phyloP scores from a whole-genome alignment of 495 filamentous ascomycete genomes.

The Saxophila tyrrhenica region DNA sequence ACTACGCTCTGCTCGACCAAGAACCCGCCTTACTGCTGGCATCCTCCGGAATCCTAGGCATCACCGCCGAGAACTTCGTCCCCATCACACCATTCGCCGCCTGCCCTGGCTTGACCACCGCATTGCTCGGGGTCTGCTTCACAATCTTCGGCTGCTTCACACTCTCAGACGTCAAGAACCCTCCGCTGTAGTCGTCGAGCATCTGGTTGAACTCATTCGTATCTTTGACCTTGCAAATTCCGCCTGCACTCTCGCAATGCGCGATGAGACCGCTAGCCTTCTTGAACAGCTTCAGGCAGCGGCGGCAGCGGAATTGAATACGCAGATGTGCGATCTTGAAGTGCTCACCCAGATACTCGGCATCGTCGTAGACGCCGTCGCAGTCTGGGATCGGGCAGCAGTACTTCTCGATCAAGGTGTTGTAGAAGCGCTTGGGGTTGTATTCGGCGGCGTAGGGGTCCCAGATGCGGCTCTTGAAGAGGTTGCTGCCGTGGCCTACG shows the following conservation, averaged over 20 bases:
- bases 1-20: too few species aligned
- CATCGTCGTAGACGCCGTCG: constrained; percentile 22
- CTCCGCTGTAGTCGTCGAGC: constrained; percentile 39
- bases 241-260: constrained; percentile 38
- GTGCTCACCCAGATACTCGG: constrained; percentile 14
- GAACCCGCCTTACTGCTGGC: too few species aligned
- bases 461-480: constrained; percentile 26
- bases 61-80: constrained; percentile 1
- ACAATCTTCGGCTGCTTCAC: constrained; percentile 2
- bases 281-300: constrained; percentile 37
- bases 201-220: constrained; percentile 24
- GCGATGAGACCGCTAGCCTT: constrained; percentile 34
- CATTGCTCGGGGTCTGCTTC: not conserved
- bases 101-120: constrained; percentile 1
- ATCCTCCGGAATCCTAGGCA: not conserved
- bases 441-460: constrained; percentile 23
- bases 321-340: constrained; percentile 21
- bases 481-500: constrained; percentile 12
- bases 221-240: constrained; percentile 35
- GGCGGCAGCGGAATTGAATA: constrained; percentile 24
- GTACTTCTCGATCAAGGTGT: constrained; percentile 19
- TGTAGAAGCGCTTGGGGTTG: constrained; percentile 23
- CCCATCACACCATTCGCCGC: constrained; percentile 9
- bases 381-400: constrained; percentile 26
- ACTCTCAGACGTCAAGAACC: constrained; percentile 26